phyloP scores from a whole-genome alignment of 306 rosid genomes.

The Hippophae rhamnoides region DNA sequence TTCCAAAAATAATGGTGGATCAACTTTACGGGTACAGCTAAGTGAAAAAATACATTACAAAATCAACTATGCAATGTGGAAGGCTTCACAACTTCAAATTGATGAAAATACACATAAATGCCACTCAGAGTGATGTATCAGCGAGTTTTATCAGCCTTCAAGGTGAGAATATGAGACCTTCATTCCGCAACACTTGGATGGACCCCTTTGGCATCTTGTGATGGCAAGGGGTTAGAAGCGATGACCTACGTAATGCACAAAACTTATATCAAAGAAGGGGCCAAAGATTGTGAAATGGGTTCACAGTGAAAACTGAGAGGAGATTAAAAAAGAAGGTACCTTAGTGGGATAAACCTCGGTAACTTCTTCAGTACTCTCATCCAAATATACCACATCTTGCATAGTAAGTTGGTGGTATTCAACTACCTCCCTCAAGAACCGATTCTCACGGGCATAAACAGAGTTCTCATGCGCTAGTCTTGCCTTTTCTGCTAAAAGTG shows the following conservation, averaged over 20 bases:
- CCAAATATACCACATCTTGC: slow-evolving; percentile 89
- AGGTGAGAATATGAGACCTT: not conserved
- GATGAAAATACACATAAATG: not conserved
- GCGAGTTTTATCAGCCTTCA: not conserved
- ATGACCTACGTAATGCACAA: slow-evolving; percentile 9
- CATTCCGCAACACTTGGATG: not conserved
- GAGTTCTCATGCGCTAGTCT: slow-evolving; percentile 82
- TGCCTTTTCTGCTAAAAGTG: slow-evolving; percentile 89
- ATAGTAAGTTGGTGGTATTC: slow-evolving; percentile 91
- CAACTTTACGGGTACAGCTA: too few species aligned
- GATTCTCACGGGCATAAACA: slow-evolving; percentile 78
- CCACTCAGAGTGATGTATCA: not conserved
- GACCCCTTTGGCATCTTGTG: slow-evolving; percentile 14
- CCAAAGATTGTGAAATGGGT: not conserved
- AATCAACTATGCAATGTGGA: too few species aligned
- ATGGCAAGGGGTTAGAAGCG: slow-evolving; percentile 2
- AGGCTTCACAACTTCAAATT: not conserved
- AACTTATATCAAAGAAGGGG: not conserved
- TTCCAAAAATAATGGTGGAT: too few species aligned
- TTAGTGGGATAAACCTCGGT: slow-evolving; percentile 61
- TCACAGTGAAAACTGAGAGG: not conserved
- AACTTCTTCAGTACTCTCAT: slow-evolving; percentile 85
- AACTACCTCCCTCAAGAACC: slow-evolving; percentile 88
- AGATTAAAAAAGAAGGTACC: not conserved
- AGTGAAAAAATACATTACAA: too few species aligned